Base-by-base conservation (phyloP, 177 flowering plant species). In the Telopea speciosissima region DNA sequence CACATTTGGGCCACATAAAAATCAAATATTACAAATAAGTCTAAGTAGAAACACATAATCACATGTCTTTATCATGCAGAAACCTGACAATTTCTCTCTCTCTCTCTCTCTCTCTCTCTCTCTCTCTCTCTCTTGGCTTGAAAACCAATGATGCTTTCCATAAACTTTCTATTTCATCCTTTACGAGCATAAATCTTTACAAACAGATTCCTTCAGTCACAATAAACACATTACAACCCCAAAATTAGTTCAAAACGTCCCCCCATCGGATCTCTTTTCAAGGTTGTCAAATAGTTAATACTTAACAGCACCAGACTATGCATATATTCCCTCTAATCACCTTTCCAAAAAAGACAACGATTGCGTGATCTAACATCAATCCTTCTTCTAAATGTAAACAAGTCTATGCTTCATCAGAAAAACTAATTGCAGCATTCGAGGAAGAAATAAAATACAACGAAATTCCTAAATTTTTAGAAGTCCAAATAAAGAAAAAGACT, bases 321-420 rank as follows among this genome's bases (percentile, higher is more conserved):
- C 84, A 83, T 83, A 86, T 86, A 86, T 86, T 86, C 90, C 82
- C 73, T 56, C 66, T 70, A 28, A 68, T 73, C 77, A 79, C 52
- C 77, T 77, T 81, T 81, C 69, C 67, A 19, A 54, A 77, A 81
- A 84, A 73, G 82, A 72, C n/a, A n/a, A n/a, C 23, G 52, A 77
- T 73, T 75, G 69, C 73, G 66, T 22, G 65, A 71, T 76, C 75
- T 70, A 65, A 33, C 42, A 62, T 36, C 44, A 11, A 62, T 70
- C 23, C 60, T 24, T 49, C 17, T 49, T 49, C 17, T 49, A 16
- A 49, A 49, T 49, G 14, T 54, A 9, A 49, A 24, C 14, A 67
- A 64, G 73, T 65, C 68, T 63, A 54, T 66, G 67, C 74, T 72
- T 52, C 62, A 33, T 8, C 16, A 10, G 54, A 65, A 65, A 65